phyloP scores from a whole-genome alignment of 2,329 filamentous ascomycete species.

The Polychaeton citri region DNA sequence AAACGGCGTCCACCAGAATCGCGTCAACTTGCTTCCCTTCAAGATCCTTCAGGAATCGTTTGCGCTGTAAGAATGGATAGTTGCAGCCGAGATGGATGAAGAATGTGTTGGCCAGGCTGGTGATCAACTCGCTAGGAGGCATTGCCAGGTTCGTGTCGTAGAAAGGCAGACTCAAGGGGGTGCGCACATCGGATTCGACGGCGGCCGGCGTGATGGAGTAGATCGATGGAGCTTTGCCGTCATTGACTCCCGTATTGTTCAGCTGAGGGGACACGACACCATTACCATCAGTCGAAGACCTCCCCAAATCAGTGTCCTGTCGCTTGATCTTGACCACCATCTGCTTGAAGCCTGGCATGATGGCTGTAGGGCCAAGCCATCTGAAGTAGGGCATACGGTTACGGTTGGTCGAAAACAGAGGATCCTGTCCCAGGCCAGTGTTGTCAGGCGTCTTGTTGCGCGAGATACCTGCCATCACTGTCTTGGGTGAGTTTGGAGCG shows the following conservation, averaged over 20 bases:
- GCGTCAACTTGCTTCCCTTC: slow-evolving; percentile 70
- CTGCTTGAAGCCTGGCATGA: slow-evolving; percentile 83
- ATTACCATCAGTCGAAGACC: slow-evolving; percentile 36
- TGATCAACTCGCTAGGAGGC: slow-evolving; percentile 62
- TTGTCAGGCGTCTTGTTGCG: not conserved
- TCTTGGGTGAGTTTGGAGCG: not conserved
- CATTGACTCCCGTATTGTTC: slow-evolving; percentile 7
- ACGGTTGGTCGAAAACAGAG: slow-evolving; percentile 23
- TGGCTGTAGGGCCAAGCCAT: slow-evolving; percentile 82
- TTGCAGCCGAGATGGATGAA: slow-evolving; percentile 74
- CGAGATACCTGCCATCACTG: not conserved
- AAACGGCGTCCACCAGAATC: slow-evolving; percentile 77
- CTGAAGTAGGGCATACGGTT: slow-evolving; percentile 76
- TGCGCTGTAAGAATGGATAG: slow-evolving; percentile 66
- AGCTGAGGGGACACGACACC: slow-evolving; percentile 16
- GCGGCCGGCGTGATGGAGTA: slow-evolving; percentile 14
- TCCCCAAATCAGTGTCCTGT: slow-evolving; percentile 45
- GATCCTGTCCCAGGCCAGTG: slow-evolving; percentile 1
- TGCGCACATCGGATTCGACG: slow-evolving; percentile 27
- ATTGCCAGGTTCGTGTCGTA: slow-evolving; percentile 59
- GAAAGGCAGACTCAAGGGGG: slow-evolving; percentile 41
- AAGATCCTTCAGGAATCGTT: slow-evolving; percentile 61
- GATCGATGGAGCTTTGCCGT: slow-evolving; percentile 5
- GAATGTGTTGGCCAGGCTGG: slow-evolving; percentile 65
- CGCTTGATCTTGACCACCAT: slow-evolving; percentile 72